phyloP scores from a whole-genome alignment of 371 early-diverging fungal genomes.

The Mucor velutinosus region DNA sequence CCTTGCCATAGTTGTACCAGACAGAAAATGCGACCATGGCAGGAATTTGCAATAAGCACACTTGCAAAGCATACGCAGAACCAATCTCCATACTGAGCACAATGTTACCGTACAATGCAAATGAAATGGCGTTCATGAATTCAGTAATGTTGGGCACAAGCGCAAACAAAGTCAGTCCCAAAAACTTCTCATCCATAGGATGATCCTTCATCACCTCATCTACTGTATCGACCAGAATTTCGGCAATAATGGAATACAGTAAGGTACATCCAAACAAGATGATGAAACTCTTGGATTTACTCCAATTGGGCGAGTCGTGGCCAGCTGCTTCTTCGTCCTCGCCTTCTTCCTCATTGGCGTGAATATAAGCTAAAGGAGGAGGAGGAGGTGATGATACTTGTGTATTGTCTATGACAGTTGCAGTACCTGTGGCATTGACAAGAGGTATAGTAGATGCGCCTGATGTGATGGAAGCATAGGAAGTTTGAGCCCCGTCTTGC shows the following conservation, averaged over 20 bases:
- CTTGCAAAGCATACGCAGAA: constrained; percentile 95
- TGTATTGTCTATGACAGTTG: neutral
- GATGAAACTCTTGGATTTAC: constrained; percentile 74
- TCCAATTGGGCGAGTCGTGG: constrained; percentile 96
- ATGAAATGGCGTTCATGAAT: constrained; percentile 96
- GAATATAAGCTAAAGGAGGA: neutral
- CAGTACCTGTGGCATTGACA: neutral
- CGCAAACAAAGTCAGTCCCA: constrained; percentile 93
- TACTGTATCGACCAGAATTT: constrained; percentile 78
- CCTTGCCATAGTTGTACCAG: constrained; percentile 62
- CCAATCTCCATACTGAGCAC: constrained; percentile 94
- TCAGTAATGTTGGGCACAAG: constrained; percentile 95
- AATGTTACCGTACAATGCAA: constrained; percentile 92
- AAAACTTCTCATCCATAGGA: constrained; percentile 82
- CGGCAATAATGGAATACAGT: constrained; percentile 87
- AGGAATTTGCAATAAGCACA: constrained; percentile 94
- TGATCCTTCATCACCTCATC: constrained; percentile 68
- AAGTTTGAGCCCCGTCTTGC: constrained; percentile 1
- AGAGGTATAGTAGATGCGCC: neutral
- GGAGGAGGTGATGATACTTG: neutral
- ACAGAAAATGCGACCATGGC: constrained; percentile 86
- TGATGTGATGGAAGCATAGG: constrained; percentile 12
- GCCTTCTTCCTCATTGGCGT: constrained; percentile 38
- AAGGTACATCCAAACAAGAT: constrained; percentile 85
- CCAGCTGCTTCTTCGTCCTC: constrained; percentile 74